phyloP scores from a whole-genome alignment of 2,329 filamentous ascomycete species.

The Diaporthe longicolla region DNA sequence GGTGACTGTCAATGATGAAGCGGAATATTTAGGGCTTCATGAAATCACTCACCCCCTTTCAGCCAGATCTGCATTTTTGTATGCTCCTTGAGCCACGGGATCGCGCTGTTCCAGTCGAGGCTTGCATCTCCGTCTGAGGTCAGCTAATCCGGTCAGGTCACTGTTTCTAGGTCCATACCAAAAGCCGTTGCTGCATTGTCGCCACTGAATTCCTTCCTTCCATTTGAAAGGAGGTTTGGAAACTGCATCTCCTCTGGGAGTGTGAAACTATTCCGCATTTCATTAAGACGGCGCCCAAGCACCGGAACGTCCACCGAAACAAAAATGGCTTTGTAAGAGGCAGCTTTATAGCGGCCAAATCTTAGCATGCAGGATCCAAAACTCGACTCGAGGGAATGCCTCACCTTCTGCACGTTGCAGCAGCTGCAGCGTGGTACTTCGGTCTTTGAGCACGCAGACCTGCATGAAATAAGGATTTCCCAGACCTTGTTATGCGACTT shows the following conservation, averaged over 20 bases:
- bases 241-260: slow-evolving; percentile 59
- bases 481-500: slow-evolving; percentile 57
- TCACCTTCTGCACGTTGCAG: slow-evolving; percentile 29
- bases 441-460: slow-evolving; percentile 65
- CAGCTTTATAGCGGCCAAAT: not conserved
- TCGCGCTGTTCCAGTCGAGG: slow-evolving; percentile 63
- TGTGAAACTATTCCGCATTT: slow-evolving; percentile 66
- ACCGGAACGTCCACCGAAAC: slow-evolving; percentile 69
- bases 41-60: slow-evolving; percentile 52
- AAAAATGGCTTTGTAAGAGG: slow-evolving; percentile 48
- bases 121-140: slow-evolving; percentile 49
- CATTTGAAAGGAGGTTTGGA: slow-evolving; percentile 54
- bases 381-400: not conserved
- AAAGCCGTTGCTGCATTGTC: not conserved
- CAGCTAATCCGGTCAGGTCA: not conserved
- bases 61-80: slow-evolving; percentile 65
- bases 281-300: slow-evolving; percentile 66
- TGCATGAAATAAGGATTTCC: slow-evolving; percentile 67
- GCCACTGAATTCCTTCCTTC: slow-evolving; percentile 11
- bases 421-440: not conserved
- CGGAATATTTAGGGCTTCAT: accelerated
- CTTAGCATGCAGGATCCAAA: not conserved
- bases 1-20: slow-evolving; percentile 16
- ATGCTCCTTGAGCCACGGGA: slow-evolving; percentile 62
- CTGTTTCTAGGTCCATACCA: not conserved